phyloP scores from a whole-genome alignment of 2,329 filamentous ascomycete species.

The Fusarium compactum region DNA sequence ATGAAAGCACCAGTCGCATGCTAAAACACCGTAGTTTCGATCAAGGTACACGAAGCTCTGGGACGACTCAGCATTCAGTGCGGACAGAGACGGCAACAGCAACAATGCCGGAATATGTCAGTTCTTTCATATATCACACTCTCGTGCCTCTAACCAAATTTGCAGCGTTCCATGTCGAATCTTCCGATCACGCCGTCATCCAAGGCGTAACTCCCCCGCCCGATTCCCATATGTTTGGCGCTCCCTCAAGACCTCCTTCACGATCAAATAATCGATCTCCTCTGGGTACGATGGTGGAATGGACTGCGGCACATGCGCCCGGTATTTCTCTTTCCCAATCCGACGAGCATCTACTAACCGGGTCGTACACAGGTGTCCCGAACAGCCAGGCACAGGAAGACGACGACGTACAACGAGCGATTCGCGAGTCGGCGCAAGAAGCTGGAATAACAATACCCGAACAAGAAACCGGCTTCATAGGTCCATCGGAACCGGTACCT shows the following conservation, averaged over 20 bases:
- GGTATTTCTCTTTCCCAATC: slow-evolving; percentile 52
- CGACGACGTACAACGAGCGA: slow-evolving; percentile 66
- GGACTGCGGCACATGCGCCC: slow-evolving; percentile 57
- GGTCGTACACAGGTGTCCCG: slow-evolving; percentile 53
- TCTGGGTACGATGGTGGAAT: slow-evolving; percentile 64
- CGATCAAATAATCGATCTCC: slow-evolving; percentile 69
- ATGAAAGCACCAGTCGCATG: neutral
- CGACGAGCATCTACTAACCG: slow-evolving; percentile 43
- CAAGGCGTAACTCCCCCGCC: slow-evolving; percentile 58
- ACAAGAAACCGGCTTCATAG: slow-evolving; percentile 65
- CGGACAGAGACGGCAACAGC: slow-evolving; percentile 63
- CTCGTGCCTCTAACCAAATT: slow-evolving; percentile 41
- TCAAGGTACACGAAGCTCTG: slow-evolving; percentile 62
- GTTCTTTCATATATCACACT: slow-evolving; percentile 25
- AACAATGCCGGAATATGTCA: slow-evolving; percentile 61
- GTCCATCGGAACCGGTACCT: slow-evolving; percentile 54
- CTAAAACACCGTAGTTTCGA: slow-evolving; percentile 55
- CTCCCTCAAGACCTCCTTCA: slow-evolving; percentile 73
- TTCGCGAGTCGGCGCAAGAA: slow-evolving; percentile 67
- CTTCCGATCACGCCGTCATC: slow-evolving; percentile 59
- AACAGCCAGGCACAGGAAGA: slow-evolving; percentile 61
- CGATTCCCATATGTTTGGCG: slow-evolving; percentile 57
- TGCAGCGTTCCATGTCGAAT: slow-evolving; percentile 68
- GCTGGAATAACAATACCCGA: slow-evolving; percentile 58
- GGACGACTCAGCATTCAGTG: slow-evolving; percentile 66